phyloP scores from a whole-genome alignment of 805 yeast genomes.

The Myxozyma melibiosi region DNA sequence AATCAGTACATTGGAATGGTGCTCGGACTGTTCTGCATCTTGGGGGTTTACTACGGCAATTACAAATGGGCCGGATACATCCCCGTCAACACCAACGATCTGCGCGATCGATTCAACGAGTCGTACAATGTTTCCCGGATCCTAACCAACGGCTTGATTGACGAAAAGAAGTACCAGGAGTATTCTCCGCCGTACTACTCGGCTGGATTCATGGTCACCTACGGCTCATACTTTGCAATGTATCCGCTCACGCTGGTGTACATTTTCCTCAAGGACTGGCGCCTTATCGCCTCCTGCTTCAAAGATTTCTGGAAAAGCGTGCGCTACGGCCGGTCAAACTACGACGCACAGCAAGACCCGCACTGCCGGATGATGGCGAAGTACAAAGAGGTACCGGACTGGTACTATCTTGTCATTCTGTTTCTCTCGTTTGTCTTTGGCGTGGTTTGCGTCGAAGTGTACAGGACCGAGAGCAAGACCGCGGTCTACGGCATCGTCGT shows the following conservation, averaged over 20 bases:
- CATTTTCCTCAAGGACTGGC: constrained; percentile 9
- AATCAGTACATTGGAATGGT: constrained; percentile 49
- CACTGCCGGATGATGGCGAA: constrained; percentile 58
- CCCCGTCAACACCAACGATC: constrained; percentile 53
- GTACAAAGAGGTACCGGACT: constrained; percentile 64
- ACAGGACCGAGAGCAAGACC: constrained; percentile 51
- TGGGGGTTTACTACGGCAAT: constrained; percentile 57
- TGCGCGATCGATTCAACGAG: constrained; percentile 55
- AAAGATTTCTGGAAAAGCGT: constrained; percentile 34
- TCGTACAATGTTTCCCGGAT: constrained; percentile 55
- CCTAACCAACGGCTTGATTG: constrained; percentile 50
- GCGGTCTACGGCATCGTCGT: constrained; percentile 66
- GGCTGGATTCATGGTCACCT: constrained; percentile 57
- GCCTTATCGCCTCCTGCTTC: neutral
- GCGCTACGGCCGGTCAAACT: constrained; percentile 4
- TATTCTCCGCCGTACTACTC: constrained; percentile 68
- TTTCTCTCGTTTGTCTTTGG: constrained; percentile 51
- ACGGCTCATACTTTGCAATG: constrained; percentile 65
- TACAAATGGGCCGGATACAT: constrained; percentile 57
- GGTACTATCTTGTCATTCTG: constrained; percentile 58
- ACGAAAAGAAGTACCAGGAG: constrained; percentile 51
- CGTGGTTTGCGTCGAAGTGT: constrained; percentile 46
- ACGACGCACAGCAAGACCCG: constrained; percentile 47
- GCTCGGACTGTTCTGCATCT: constrained; percentile 53
- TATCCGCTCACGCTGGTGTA: constrained; percentile 17